Base-by-base conservation (phyloP, 768 basidiomycete genomes). In the Basidioascus undulatus region DNA sequence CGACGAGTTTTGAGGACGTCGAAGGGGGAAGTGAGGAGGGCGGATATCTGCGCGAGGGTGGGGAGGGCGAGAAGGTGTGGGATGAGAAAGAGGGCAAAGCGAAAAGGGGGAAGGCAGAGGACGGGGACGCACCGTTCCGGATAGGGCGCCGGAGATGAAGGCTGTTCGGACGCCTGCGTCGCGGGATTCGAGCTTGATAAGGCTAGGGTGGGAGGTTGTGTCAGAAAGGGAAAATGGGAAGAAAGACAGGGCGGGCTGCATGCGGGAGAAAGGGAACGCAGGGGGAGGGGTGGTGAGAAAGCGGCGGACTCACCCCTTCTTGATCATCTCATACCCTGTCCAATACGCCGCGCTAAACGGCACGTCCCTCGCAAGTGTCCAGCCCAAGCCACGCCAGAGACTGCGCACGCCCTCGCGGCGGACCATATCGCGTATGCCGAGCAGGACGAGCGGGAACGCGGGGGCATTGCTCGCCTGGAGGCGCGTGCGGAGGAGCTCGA, bases 261-360 rank as follows among this genome's bases (percentile, higher is more conserved):
- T n/a, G n/a, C 21, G 4, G 23, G 24, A 24, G 23, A 5, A 19
- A 24, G 8, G 5, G 36, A 24, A 5, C 16, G 36, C 4, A 5
- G 4, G 16, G 36, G 10, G 12, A 31, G n/a, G 8, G 5, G 24
- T 15, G 0, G 68, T 65, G 16, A 13, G 18, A 33, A 3, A 44
- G 9, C 16, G 16, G 19, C 21, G 2, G 12, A 46, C 50, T 38
- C 35, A 57, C 54, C 28, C 72, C 83, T 38, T 61, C 61, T 92
- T 94, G 60, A 72, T 70, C 0, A 69, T 61, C 56, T 98, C 89
- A 55, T 94, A 96, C 20, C 77, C 74, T 4, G 82, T 81, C 92
- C 92, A 98, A 53, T 98, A 98, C 25, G 89, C 62, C 10, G 87
- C 92, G 31, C 81, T 84, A 56, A 98, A 98, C 0, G 92, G 89